Conservation (phyloP, 176 grass and related monocot species). For the Raddia guianensis region DNA sequence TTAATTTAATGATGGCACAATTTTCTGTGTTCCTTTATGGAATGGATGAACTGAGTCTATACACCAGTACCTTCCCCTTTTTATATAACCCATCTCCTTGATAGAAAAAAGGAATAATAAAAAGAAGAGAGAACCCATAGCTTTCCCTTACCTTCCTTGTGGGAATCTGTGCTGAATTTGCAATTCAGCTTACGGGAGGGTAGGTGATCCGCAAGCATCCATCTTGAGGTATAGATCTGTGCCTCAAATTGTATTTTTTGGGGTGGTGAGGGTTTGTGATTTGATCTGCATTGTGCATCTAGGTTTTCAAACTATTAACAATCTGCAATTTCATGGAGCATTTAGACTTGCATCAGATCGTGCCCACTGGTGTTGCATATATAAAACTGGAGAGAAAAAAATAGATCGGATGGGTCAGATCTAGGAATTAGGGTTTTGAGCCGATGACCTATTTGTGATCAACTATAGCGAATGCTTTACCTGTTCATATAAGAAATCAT, state of each 20-base stretch:
- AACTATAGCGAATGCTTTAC: background rate
- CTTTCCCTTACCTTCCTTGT: slow-evolving; percentile 10
- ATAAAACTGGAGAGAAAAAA: background rate
- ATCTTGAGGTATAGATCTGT: slow-evolving; percentile 46
- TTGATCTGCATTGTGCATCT: slow-evolving; percentile 8
- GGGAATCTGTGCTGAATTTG: slow-evolving; percentile 22
- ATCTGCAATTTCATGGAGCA: background rate
- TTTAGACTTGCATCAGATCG: slow-evolving; percentile 29
- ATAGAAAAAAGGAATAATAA: background rate
- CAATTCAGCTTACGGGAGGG: background rate
- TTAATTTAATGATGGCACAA: slow-evolving; percentile 15
- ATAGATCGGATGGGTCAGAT: background rate
- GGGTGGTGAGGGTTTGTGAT: background rate
- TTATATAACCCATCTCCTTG: slow-evolving; percentile 29
- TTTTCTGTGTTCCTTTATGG: slow-evolving; percentile 8
- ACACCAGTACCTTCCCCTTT: slow-evolving; percentile 30
- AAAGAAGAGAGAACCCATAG: background rate
- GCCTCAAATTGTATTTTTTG: background rate
- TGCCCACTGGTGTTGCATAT: background rate
- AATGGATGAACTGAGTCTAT: slow-evolving; percentile 39
- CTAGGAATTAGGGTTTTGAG: slow-evolving; percentile 9
- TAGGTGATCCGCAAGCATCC: slow-evolving; percentile 25
- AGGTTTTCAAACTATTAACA: slow-evolving; percentile 12
- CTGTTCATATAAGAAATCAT: slow-evolving; percentile 5
- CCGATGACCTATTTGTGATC: slow-evolving; percentile 15